Evolutionary conservation across 768 basidiomycete genomes (phyloP).

Genomic region (Galerina marginata): DNA sequence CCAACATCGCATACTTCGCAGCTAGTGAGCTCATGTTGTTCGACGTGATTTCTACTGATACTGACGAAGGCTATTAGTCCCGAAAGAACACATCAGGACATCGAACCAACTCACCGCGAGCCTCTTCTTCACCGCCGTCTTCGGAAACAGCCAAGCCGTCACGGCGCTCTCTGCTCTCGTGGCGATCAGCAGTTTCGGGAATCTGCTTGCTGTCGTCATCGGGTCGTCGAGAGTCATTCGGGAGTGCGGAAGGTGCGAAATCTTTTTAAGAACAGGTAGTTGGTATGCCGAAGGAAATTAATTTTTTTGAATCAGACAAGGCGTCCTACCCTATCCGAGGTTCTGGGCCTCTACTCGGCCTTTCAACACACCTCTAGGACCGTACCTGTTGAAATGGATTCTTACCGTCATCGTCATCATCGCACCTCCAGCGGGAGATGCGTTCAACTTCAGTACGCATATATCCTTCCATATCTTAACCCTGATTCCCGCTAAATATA

Average conservation of each 20-base stretch:
- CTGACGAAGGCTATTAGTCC: constrained; percentile 33
- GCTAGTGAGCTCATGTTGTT: constrained; percentile 28
- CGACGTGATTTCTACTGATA: too few species aligned
- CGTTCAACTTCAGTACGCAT: constrained; percentile 46
- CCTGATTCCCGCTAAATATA: background rate
- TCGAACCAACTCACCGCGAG: constrained; percentile 53
- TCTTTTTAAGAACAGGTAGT: too few species aligned
- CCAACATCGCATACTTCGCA: constrained; percentile 48
- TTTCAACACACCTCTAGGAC: constrained; percentile 55
- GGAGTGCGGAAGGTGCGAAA: constrained; percentile 42
- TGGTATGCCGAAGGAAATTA: too few species aligned
- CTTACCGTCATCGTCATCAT: constrained; percentile 56
- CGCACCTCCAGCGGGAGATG: constrained; percentile 47
- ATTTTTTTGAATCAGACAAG: too few species aligned
- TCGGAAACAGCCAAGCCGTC: constrained; percentile 42
- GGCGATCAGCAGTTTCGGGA: constrained; percentile 46
- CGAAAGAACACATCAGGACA: constrained; percentile 45
- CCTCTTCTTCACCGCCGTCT: constrained; percentile 56
- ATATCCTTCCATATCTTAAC: background rate
- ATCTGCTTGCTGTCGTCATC: constrained; percentile 41
- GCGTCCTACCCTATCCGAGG: constrained; percentile 53
- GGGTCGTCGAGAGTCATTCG: constrained; percentile 51
- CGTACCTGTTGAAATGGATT: constrained; percentile 51
- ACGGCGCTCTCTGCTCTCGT: constrained; percentile 43
- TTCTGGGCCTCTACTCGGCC: constrained; percentile 58